These are phyloP conservation scores for Didymella arachidicola DNA, from an alignment of 2,329 filamentous ascomycete species.

Conservation along the genomic window DNA sequence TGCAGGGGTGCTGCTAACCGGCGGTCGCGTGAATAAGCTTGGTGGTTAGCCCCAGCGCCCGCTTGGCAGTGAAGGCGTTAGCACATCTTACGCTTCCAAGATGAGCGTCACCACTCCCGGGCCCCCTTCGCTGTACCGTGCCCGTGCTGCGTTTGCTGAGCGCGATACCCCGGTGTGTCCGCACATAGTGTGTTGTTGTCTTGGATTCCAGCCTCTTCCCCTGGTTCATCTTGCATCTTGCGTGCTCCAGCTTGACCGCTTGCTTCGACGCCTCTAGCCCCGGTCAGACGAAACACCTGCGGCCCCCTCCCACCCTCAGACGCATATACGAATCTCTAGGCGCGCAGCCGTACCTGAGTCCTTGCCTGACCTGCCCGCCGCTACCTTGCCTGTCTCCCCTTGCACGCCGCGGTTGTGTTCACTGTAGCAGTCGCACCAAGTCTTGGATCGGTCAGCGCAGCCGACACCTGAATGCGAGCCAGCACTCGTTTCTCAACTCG, in stretches of 20 bases:
- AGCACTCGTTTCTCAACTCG: slow-evolving; percentile 14
- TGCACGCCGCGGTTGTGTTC: slow-evolving; percentile 14
- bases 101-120: slow-evolving; percentile 12
- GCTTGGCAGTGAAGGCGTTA: slow-evolving; percentile 15
- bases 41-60: slow-evolving; percentile 8
- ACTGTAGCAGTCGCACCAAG: slow-evolving; percentile 13
- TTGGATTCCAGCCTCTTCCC: slow-evolving; percentile 3
- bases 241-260: slow-evolving; percentile 19
- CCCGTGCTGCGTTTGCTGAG: slow-evolving; percentile 12
- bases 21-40: slow-evolving; percentile 14
- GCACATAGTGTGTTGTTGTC: slow-evolving; percentile 5
- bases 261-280: slow-evolving; percentile 19
- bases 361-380: slow-evolving; percentile 12
- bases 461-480: slow-evolving; percentile 6
- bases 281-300: slow-evolving; percentile 17
- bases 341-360: slow-evolving; percentile 13
- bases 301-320: slow-evolving; percentile 11
- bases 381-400: slow-evolving; percentile 10
- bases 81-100: slow-evolving; percentile 8
- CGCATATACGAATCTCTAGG: slow-evolving; percentile 5
- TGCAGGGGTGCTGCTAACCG: slow-evolving; percentile 13
- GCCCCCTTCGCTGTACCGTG: slow-evolving; percentile 6
- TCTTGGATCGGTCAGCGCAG: slow-evolving; percentile 13
- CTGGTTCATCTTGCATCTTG: slow-evolving; percentile 17
- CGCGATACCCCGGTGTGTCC: slow-evolving; percentile 7